Evolutionary conservation across 805 yeast genomes (phyloP), one percentile per base, ranked within the genome.

Genomic region (Candida vaughaniae): DNA sequence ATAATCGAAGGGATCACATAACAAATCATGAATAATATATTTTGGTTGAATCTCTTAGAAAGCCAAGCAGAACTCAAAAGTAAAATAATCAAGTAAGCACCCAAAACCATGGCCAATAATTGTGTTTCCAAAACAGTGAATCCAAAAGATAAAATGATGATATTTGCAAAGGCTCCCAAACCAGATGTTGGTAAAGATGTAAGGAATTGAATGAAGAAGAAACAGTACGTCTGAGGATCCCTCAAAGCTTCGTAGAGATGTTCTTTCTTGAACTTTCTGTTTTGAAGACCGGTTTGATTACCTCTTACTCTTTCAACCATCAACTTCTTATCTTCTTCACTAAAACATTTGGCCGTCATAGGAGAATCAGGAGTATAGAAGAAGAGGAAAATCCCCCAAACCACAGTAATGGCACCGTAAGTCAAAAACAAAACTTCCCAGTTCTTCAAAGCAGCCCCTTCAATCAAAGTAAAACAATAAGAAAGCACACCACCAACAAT

Each of bases 401-500:
- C 38, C 5, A 75, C 58, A 4, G 83, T 80, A 16, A 76, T 51
- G 4, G 71, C 33, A 8, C 85, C 85, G 47, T 78, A 71, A 4
- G 72, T 69, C n/a, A 79, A 48, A 52, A 77, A 79, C 59, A 78
- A 71, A 33, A 78, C 74, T 55, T 77, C 80, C 83, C 83, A 79
- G 14, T 79, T 71, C 23, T 65, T 57, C 36, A 77, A 66, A n/a
- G 59, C 61, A 3, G 47, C 43, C 6, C 56, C 42, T 17, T 46
- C 32, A 16, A 77, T 68, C 43, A 74, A 77, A 46, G 74, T 77
- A 52, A 79, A 78, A 1, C 72, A 78, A 52, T 71, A 76, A 0
- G 71, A 61, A 27, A 66, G 49, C 14, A 62, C 46, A 3, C 69
- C 69, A 8, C 71, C 71, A 15, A 80, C 77, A 11, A 73, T 66